Evolutionary conservation across 176 grass and related monocot genomes (phyloP), one percentile per base, ranked within the genome.

Genomic region (Poa pratensis): DNA sequence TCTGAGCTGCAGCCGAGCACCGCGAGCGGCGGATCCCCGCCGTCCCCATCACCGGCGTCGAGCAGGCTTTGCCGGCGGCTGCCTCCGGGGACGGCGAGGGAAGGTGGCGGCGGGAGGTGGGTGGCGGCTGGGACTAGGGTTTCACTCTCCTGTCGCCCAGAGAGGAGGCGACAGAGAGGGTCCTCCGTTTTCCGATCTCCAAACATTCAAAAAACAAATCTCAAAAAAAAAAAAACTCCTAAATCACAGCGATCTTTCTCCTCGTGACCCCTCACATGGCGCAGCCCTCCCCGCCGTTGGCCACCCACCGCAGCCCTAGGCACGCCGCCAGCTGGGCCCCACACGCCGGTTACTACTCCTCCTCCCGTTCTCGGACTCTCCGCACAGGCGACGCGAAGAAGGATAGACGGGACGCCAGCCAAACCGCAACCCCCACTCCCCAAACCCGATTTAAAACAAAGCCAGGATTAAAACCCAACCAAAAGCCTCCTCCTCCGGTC

Each of bases 381-480:
- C 39, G 43, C 22, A 40, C n/a, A 67, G 16, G 30, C 64, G 30
- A 19, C 34, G 34, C 34, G 34, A 35, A 35, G 45, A 48, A 48
- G 45, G 45, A 48, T 45, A 45, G 42, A 45, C 42, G 42, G 11
- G 45, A 48, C 1, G 45, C 43, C 43, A 4, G 46, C 48, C 13
- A 50, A 50, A 50, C 48, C 49, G 49, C 49, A 50, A 50, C 48
- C 37, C 24, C 14, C 22, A 27, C 65, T 39, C 13, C 43, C 68
- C 80, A 43, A 79, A 46, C 78, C 55, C 73, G 73, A 55, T 67
- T 84, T 77, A 67, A 85, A 76, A 76, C 55, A 37, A 84, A 61
- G 17, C 3, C 59, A 40, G 28, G 83, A 77, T 67, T 77, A 77
- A 84, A 65, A 54, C 72, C 42, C 82, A 84, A 51, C 60, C 81